phyloP scores from a whole-genome alignment of 805 yeast genomes.

The Starmerella stigmatis region DNA sequence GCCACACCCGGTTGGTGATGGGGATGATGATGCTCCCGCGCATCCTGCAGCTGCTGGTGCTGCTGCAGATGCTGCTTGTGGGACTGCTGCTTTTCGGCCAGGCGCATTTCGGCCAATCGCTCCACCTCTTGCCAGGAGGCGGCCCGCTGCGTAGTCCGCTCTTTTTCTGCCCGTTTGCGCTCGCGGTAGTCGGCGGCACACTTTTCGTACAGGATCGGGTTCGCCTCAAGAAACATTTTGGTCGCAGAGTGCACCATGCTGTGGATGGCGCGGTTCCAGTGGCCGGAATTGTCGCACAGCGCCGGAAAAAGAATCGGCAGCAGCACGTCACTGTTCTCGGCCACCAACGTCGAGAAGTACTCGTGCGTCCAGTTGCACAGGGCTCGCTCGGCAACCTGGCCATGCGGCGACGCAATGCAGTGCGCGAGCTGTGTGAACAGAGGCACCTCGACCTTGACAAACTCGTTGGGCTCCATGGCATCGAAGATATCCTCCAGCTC shows the following conservation, averaged over 20 bases:
- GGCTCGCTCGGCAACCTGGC: constrained; percentile 94
- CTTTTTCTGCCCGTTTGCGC: constrained; percentile 52
- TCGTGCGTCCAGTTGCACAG: constrained; percentile 91
- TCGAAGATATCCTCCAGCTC: constrained; percentile 96
- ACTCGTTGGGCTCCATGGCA: constrained; percentile 88
- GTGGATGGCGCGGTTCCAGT: constrained; percentile 92
- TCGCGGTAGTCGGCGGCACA: constrained; percentile 81
- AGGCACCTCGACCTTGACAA: constrained; percentile 83
- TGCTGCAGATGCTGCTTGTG: background rate
- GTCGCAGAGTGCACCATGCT: constrained; percentile 83
- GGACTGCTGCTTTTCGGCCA: constrained; percentile 1
- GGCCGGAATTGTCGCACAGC: constrained; percentile 66
- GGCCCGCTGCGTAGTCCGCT: constrained; percentile 51
- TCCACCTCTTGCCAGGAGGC: constrained; percentile 38
- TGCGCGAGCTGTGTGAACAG: constrained; percentile 86
- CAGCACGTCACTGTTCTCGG: constrained; percentile 80
- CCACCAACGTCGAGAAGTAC: constrained; percentile 77
- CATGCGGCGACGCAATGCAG: constrained; percentile 89
- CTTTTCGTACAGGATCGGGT: constrained; percentile 81
- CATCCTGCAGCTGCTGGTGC: background rate
- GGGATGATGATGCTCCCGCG: background rate
- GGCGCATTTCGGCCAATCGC: constrained; percentile 23
- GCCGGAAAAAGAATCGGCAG: constrained; percentile 87
- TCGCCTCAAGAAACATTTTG: constrained; percentile 84
- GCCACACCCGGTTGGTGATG: background rate